Evolutionary conservation across 805 yeast species (phyloP).

Genomic region (Sungouiozyma ichnusensis): DNA sequence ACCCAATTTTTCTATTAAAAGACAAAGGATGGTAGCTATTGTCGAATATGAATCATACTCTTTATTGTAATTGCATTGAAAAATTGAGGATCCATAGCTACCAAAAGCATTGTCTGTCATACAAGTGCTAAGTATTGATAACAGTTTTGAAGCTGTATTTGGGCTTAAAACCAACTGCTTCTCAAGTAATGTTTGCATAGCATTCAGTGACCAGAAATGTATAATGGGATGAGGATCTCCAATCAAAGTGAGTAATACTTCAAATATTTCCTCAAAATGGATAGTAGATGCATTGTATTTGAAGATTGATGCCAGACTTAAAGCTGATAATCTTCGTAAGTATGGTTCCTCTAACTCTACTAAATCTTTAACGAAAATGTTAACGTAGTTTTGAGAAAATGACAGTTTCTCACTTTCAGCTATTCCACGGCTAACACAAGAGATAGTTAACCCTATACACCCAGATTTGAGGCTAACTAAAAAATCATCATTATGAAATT

Average conservation of each 20-base stretch:
- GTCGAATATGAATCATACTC: slow-evolving; percentile 36
- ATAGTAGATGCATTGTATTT: slow-evolving; percentile 30
- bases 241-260: slow-evolving; percentile 48
- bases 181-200: slow-evolving; percentile 46
- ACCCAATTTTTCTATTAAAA: slow-evolving; percentile 43
- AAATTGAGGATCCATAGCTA: slow-evolving; percentile 32
- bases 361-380: slow-evolving; percentile 52
- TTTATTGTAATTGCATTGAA: slow-evolving; percentile 41
- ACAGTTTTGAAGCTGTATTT: slow-evolving; percentile 33
- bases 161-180: slow-evolving; percentile 41
- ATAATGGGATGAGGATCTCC: slow-evolving; percentile 81
- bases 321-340: slow-evolving; percentile 47
- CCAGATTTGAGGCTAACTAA: slow-evolving; percentile 43
- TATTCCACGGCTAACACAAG: slow-evolving; percentile 22
- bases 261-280: slow-evolving; percentile 38
- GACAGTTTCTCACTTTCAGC: slow-evolving; percentile 5
- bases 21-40: slow-evolving; percentile 35
- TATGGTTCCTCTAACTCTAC: slow-evolving; percentile 56
- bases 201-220: slow-evolving; percentile 59
- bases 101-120: slow-evolving; percentile 43
- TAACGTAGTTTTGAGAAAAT: slow-evolving; percentile 32
- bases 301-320: slow-evolving; percentile 39
- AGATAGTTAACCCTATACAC: slow-evolving; percentile 43
- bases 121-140: slow-evolving; percentile 32
- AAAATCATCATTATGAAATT: slow-evolving; percentile 30